Base-by-base conservation (phyloP, 1,284 basidiomycete species). In the Leccinum pseudoinsigne region DNA sequence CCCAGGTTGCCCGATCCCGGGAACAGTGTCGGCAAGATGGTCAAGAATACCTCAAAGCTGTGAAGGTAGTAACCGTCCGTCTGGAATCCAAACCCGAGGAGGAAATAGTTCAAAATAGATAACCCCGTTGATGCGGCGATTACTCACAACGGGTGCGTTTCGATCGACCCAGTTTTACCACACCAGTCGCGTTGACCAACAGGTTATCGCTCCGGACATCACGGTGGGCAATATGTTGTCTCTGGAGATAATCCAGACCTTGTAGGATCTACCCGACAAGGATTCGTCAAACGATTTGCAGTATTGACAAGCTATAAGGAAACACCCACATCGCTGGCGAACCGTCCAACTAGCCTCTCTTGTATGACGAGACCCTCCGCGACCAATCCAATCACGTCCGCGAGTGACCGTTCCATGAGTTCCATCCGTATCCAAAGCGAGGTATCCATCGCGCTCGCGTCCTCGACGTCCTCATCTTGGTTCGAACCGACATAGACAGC, bases 361-460 rank as follows among this genome's bases (percentile, higher is more conserved):
- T 84, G 81, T 58, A 92, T 65, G 65, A 83, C 78, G 42, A 90
- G 74, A 0, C 88, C 88, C 61, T 84, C 80, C 26, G 78, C 82
- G 4, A 84, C 82, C 34, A 91, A 72, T 31, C 79, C 83, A 26
- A 93, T 80, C 40, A 93, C 81, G 73, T 93, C 92, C 67, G 91
- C 90, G 65, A 93, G 76, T 71, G 90, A 92, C 64, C 90, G 80
- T 71, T 92, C 90, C 91, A 93, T 92, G 31, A 93, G 82, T 72
- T 92, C 90, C 92, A 93, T 93, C 64, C 87, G 79, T 58, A 93
- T 86, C 91, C 92, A 93, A 53, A 93, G 75, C 63, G 85, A 82
- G 6, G 72, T 73, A 58, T 75, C 73, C 42, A 68, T 58, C 5
- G 18, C 23, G 4, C 36, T 42, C 6, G 64, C 58, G 31, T 55